phyloP scores from a whole-genome alignment of 2,329 filamentous ascomycete genomes.

The Tolypocladium album region DNA sequence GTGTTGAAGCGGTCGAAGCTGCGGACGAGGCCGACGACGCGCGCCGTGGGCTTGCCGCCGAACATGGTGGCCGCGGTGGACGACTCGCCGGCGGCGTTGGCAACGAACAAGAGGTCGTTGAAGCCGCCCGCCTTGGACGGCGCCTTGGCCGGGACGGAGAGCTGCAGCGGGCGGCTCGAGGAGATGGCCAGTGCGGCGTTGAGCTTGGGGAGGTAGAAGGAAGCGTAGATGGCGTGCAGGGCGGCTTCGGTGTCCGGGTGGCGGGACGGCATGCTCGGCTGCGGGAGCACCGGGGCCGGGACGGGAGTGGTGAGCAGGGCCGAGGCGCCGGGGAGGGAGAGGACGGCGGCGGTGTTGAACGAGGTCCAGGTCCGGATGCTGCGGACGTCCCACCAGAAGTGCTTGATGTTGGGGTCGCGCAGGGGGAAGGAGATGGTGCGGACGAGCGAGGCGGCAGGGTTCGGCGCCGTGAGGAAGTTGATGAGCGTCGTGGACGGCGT shows the following conservation, averaged over 20 bases:
- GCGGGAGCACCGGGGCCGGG: constrained; percentile 48
- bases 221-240: constrained; percentile 64
- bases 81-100: constrained; percentile 46
- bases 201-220: constrained; percentile 75
- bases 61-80: constrained; percentile 43
- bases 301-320: constrained; percentile 63
- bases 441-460: constrained; percentile 74
- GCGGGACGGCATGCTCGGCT: constrained; percentile 45
- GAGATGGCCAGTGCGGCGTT: constrained; percentile 75
- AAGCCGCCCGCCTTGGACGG: constrained; percentile 16
- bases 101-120: constrained; percentile 53
- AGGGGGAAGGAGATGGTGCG: constrained; percentile 62
- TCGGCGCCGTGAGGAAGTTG: constrained; percentile 66
- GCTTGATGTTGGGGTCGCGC: constrained; percentile 58
- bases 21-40: constrained; percentile 78
- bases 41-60: constrained; percentile 36
- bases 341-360: constrained; percentile 65
- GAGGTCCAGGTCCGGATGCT: constrained; percentile 74
- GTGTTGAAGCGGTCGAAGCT: constrained; percentile 93
- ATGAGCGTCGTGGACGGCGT: constrained; percentile 58
- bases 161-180: constrained; percentile 51
- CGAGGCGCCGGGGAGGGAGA: constrained; percentile 61
- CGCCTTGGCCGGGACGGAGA: constrained; percentile 28
- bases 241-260: constrained; percentile 70
- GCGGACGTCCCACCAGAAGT: constrained; percentile 95